phyloP scores from a whole-genome alignment of 1,139 yeast species.

The Meyerozyma smithsonii region DNA sequence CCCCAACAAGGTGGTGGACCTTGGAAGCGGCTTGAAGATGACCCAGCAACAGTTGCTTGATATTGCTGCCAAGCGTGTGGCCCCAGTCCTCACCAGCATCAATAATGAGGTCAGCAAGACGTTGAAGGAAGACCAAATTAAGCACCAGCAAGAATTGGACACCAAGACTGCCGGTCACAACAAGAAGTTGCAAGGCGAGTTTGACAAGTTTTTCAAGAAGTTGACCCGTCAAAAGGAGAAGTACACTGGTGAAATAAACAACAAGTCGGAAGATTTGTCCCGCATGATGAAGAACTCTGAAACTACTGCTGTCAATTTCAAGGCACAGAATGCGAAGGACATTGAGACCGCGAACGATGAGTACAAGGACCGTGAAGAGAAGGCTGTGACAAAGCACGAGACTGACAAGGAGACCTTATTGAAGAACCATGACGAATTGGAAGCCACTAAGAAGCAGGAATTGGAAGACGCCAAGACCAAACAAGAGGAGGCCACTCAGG shows the following conservation, averaged over 20 bases:
- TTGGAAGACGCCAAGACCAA: slow-evolving; percentile 43
- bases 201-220: slow-evolving; percentile 36
- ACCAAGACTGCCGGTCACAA: slow-evolving; percentile 40
- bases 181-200: slow-evolving; percentile 36
- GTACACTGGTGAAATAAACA: slow-evolving; percentile 36
- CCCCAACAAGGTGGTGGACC: slow-evolving; percentile 45
- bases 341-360: slow-evolving; percentile 45
- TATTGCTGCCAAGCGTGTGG: slow-evolving; percentile 53
- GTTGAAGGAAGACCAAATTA: slow-evolving; percentile 43
- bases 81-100: slow-evolving; percentile 49
- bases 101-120: slow-evolving; percentile 48
- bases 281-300: slow-evolving; percentile 29
- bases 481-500: slow-evolving; percentile 44
- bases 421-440: slow-evolving; percentile 44
- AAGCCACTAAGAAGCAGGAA: slow-evolving; percentile 45
- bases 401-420: slow-evolving; percentile 41
- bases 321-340: slow-evolving; percentile 34
- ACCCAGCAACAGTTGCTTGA: slow-evolving; percentile 54
- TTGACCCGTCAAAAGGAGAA: slow-evolving; percentile 38
- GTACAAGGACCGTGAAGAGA: slow-evolving; percentile 41
- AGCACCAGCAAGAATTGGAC: slow-evolving; percentile 36
- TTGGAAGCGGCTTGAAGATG: slow-evolving; percentile 53
- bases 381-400: slow-evolving; percentile 45
- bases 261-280: slow-evolving; percentile 29
- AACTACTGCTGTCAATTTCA: slow-evolving; percentile 31